Conservation (phyloP, 495 filamentous ascomycete genomes). For the Xylaria palmicola region DNA sequence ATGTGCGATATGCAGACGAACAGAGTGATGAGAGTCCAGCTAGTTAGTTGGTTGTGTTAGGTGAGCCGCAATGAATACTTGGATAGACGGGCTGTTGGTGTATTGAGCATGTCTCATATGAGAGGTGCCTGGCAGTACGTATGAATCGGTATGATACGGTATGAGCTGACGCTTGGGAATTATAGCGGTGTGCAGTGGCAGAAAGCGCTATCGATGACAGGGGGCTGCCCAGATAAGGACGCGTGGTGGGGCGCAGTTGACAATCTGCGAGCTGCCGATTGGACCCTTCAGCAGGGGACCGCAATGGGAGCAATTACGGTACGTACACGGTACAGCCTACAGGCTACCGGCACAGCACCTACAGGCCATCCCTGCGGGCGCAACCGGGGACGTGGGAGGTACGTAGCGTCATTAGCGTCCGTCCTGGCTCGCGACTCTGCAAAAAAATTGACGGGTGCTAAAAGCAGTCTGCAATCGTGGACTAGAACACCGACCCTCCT, state of each 20-base stretch:
- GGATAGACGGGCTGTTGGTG: too few species aligned
- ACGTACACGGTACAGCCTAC: too few species aligned
- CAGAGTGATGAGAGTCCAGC: neutral
- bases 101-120: neutral
- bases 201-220: slow-evolving; percentile 1
- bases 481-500: too few species aligned
- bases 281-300: neutral
- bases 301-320: neutral
- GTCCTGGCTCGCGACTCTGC: too few species aligned
- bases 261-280: neutral
- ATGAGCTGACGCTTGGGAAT: neutral
- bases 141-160: neutral
- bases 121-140: neutral
- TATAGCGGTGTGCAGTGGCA: slow-evolving; percentile 9
- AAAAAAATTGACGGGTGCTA: too few species aligned
- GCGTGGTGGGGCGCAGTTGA: neutral
- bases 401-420: too few species aligned
- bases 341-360: too few species aligned
- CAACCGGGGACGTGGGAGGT: too few species aligned
- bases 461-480: too few species aligned
- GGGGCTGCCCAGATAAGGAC: neutral
- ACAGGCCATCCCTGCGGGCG: too few species aligned
- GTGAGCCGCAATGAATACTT: neutral
- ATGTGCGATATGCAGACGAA: neutral
- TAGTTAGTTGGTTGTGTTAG: neutral